Conservation (phyloP, 352 stramenopile species). For the Pythium sp. region DNA sequence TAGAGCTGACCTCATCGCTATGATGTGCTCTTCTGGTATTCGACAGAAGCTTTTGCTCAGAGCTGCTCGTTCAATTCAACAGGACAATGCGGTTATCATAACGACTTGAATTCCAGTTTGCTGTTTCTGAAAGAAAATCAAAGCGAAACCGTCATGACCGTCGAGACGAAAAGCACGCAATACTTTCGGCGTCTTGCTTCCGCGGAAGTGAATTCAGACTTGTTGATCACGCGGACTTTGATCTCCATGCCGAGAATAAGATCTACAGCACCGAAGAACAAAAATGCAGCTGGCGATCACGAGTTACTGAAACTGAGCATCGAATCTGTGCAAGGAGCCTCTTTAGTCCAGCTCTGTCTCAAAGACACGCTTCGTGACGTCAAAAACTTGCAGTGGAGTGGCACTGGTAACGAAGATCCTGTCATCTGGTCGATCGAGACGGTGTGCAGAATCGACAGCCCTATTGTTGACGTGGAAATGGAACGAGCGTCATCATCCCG, state of each 20-base stretch:
- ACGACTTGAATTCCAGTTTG: conserved; percentile 22
- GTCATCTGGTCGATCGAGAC: conserved; percentile 22
- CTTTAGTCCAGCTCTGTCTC: conserved; percentile 11
- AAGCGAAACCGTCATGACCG: conserved; percentile 15
- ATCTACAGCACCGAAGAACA: too few species aligned
- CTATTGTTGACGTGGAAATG: conserved; percentile 20
- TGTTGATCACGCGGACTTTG: background rate
- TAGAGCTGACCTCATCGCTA: background rate
- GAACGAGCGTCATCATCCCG: conserved; percentile 13
- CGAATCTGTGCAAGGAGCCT: background rate
- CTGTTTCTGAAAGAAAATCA: conserved; percentile 28
- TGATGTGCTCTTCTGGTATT: background rate
- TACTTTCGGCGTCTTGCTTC: conserved; percentile 17
- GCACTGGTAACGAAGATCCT: background rate
- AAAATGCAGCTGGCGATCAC: background rate
- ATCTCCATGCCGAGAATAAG: background rate
- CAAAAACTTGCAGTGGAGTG: background rate
- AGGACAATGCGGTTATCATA: conserved; percentile 32
- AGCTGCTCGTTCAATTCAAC: conserved; percentile 26
- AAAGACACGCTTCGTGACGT: conserved; percentile 20
- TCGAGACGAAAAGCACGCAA: conserved; percentile 10
- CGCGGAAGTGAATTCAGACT: background rate
- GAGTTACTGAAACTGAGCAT: conserved; percentile 1
- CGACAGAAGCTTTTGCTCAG: conserved; percentile 2
- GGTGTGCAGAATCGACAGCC: conserved; percentile 14